Evolutionary conservation across 495 filamentous ascomycete genomes (phyloP), one percentile per base, ranked within the genome.

Genomic region (Neurospora sp.): DNA sequence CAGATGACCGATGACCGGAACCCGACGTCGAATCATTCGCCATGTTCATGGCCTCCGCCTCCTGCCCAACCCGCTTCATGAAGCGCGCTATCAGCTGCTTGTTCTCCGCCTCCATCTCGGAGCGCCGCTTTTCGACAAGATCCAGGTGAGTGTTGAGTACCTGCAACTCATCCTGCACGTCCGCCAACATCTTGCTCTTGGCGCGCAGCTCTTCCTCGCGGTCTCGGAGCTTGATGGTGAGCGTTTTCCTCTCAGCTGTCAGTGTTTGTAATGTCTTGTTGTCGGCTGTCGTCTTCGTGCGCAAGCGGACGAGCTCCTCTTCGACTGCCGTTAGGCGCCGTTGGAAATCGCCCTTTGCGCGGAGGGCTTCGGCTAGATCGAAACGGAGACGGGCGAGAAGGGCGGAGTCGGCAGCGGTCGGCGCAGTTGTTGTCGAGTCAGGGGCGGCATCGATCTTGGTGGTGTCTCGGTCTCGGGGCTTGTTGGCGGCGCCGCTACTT

Each of bases 121-220:
- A 86, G 6, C 84, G 85, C 76, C 86, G 87, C 79, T 94, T 87
- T 78, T 95, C 92, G 9, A 91, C 88, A 85, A 97, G 89, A 77
- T 97, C 94, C 4, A 97, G 86, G 81, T 98, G 91, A 74, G 98
- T 87, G 73, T 93, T 93, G 68, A 97, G 81, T 3, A 93, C 89
- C 45, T 94, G 87, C 75, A 96, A 88, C 78, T 98, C 95, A 81
- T 97, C 94, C 81, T 98, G 95, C 72, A 96, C 90, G 76, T 94
- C 89, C 88, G 93, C 91, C 3, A 97, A 82, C 73, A 96, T 82
- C 79, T 93, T 93, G 9, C 87, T 89, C 83, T 98, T 98, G 31
- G 87, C 93, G 72, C 84, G 87, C 20, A 97, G 80, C 84, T 98
- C 95, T 73, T 96, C 93, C 72, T 97, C 93, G 20, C 92, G 84